Evolutionary conservation across 148 eudicot genomes (phyloP), one percentile per base, ranked within the genome.

Genomic region (Vaccinium darrowii): DNA sequence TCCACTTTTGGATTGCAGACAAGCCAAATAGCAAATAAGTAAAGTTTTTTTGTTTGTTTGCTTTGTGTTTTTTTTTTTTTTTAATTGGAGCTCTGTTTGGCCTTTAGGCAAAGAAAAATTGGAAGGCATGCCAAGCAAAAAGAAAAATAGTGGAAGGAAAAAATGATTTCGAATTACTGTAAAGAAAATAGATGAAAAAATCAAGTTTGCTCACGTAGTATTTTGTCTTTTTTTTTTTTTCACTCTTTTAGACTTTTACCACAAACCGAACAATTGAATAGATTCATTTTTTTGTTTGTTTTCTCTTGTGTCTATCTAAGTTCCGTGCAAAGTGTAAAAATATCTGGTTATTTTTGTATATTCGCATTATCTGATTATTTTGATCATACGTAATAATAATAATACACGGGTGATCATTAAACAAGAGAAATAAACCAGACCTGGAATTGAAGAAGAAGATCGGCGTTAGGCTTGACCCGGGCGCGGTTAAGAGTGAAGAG

Each of bases 391-490:
- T 19, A 60, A 21, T 60, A 23, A 60, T 57, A 1, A 30, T 30
- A 30, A 30, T 58, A 58, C 16, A n/a, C 63, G 1, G n/a, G 63
- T 5, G 63, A 58, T 58, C 63, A 18, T 58, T 3, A 16, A 11
- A 60, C 8, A 2, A 53, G 43, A 78, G 75, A 21, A 67, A 67
- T 25, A 52, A 27, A 50, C 33, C n/a, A 30, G 72, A 84, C 86
- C 81, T 84, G 79, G 1, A 79, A 71, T 7, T 77, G 69, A 9
- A 84, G 63, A 67, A 84, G 83, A 11, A 30, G 67, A 54, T 84
- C 86, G 5, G 78, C 54, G 3, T 16, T 84, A 33, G 83, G 78
- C 86, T 79, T 84, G 50, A 84, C 83, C 30, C n/a, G 78, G 7
- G 30, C 52, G 9, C 86, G 77, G 30, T 84, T 84, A 12, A 18